Conservation (phyloP, 208 protist species). For the Leishmania amazonensis region DNA sequence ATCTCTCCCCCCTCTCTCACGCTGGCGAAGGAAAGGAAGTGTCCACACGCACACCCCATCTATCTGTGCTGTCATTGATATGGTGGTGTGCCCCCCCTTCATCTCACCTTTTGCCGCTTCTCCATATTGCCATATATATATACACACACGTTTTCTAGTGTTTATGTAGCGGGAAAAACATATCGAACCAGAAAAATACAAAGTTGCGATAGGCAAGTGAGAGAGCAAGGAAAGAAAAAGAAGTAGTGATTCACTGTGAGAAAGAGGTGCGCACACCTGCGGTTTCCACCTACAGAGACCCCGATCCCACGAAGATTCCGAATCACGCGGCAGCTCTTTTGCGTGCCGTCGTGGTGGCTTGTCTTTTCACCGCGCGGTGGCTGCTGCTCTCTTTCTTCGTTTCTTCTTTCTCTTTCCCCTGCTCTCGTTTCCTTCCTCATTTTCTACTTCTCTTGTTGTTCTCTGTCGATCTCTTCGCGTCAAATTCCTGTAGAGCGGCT, state of each 20-base stretch:
- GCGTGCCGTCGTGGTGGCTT: neutral
- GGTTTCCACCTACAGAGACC: neutral
- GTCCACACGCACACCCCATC: neutral
- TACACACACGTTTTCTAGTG: neutral
- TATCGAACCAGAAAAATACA: neutral
- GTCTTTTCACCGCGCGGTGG: neutral
- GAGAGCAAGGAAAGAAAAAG: neutral
- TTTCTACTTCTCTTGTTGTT: neutral
- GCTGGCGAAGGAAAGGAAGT: neutral
- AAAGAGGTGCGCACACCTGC: neutral
- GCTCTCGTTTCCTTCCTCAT: conserved; percentile 9
- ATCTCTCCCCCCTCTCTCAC: neutral
- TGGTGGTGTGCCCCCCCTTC: neutral
- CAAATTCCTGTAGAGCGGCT: neutral
- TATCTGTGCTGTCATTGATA: conserved; percentile 1
- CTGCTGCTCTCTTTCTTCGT: conserved; percentile 3
- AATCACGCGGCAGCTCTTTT: neutral
- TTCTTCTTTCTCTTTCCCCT: neutral
- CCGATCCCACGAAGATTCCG: neutral
- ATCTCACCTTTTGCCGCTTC: neutral
- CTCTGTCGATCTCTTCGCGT: neutral
- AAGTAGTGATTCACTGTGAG: neutral
- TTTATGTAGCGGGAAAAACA: neutral
- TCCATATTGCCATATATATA: neutral
- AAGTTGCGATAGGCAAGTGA: neutral